A percentile compares a stretch with the other conserved stretches of the same genome.
phyloP scores from a whole-genome alignment of 2,329 filamentous ascomycete species.

The Epichloe gansuensis region DNA sequence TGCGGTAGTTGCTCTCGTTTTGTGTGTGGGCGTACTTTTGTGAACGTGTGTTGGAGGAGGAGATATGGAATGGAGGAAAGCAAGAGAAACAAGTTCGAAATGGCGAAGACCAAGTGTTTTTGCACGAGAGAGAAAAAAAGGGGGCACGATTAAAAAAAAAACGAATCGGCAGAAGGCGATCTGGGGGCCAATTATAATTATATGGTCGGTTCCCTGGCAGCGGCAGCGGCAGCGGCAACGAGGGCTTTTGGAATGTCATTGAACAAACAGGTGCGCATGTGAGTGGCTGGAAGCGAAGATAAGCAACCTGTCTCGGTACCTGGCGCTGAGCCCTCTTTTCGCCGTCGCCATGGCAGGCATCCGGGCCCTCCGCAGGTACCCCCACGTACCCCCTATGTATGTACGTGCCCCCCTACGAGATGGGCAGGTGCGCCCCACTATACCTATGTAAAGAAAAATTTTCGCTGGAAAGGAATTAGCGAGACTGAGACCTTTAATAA shows the following conservation, averaged over 20 bases:
- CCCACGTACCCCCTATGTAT: neutral
- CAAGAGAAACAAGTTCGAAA: neutral
- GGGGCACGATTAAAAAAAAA: neutral
- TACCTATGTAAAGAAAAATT: too few relatives aligned
- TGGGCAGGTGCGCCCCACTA: too few relatives aligned
- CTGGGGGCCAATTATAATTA: neutral
- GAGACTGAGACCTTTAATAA: too few relatives aligned
- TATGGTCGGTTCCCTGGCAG: neutral
- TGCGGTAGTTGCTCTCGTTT: slow-evolving; percentile 3
- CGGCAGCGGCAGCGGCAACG: neutral
- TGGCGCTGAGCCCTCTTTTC: neutral
- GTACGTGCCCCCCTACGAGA: too few relatives aligned
- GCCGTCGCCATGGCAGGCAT: neutral
- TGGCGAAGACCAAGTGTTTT: too few relatives aligned
- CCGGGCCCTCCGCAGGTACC: neutral
- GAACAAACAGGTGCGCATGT: neutral
- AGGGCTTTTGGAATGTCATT: neutral
- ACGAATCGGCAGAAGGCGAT: neutral
- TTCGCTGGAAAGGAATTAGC: too few relatives aligned
- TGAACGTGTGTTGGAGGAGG: neutral
- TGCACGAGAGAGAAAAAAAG: neutral
- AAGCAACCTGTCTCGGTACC: neutral
- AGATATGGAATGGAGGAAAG: too few relatives aligned
- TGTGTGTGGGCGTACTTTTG: neutral
- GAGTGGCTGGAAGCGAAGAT: neutral